Evolutionary conservation across 2,329 filamentous ascomycete genomes (phyloP), one percentile per base, ranked within the genome.

Genomic region (Chaetomium strumarium): DNA sequence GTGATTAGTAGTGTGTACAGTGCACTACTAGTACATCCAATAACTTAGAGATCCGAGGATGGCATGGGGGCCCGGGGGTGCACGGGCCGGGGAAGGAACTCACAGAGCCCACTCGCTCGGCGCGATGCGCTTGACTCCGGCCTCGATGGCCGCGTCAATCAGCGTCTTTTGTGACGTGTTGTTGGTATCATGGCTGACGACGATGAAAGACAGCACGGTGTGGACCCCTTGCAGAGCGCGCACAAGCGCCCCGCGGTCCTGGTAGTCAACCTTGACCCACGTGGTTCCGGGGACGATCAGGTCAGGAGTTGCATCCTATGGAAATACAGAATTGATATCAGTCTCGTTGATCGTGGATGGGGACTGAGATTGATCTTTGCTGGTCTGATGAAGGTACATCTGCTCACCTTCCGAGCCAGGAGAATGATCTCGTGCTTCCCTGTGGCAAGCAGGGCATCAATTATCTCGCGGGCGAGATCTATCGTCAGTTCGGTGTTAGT

Each of bases 91-190:
- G 1, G 34, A 10, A 31, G 14, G 13, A 33, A 19, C 43, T 51
- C 29, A 57, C 55, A 45, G 14, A 48, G 51, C 51, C 62, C 60
- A 65, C 36, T 66, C 62, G 40, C 61, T 64, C 7, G 63, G 64
- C 1, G 62, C 64, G 40, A 62, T 60, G 6, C 63, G 60, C 48
- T 49, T 59, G 16, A 62, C 59, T 7, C 57, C 58, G 1, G 58
- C 58, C 17, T 55, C 30, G 16, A 66, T 46, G 14, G 59, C 38
- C 5, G 62, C 63, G 40, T 64, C 58, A 33, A 66, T 62, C 13
- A 65, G 55, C 7, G 55, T 52, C 53, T 62, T 65, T 40, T 63
- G 62, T 2, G 46, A 43, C 2, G 10, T 41, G 31, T 55, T 57
- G 9, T 45, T 57, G 9, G 44, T 36, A 14, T 65, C 62, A 5